Base-by-base conservation (phyloP, 1,284 basidiomycete genomes). In the Flammula alnicola region DNA sequence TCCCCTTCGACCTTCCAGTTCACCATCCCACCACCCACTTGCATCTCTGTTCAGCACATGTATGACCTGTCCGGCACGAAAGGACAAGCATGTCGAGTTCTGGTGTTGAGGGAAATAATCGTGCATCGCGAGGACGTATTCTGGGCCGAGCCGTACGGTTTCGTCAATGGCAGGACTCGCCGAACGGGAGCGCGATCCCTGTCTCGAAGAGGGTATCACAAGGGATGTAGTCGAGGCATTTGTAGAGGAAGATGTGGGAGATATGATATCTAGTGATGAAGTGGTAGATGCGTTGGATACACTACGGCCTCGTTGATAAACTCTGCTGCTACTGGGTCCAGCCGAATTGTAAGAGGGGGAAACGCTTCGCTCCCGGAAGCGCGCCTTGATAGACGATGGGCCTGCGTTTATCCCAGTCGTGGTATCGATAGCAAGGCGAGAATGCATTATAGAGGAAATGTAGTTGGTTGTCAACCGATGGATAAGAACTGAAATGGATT, bases 1-100 rank as follows among this genome's bases (percentile, higher is more conserved):
- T n/a, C 97, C 97, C 60, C 94, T 75, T 47, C 85, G 73, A 4
- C 83, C 86, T 43, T 89, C 88, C 16, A 97, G 71, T 70, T 98
- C 94, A 8, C 97, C 96, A 65, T 99, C 95, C 96, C 96, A 98
- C 97, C 97, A 99, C 0, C 96, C 97, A 54, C 89, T 93, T 0
- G 79, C 57, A 69, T 98, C 95, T 56, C 86, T 81, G 63, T 92
- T 93, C 49, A 93, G 77, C 22, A 98, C 93, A 53, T 86, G 86
- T 54, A 99, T 95, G 44, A 96, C 80, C 65, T 98, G 91, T 1
- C 96, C 95, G 0, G 90, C 86, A 23, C 81, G 80, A 72, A 99
- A 98, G 23, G 87, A 79, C 35, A 99, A 81, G 70, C 94, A 96
- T 14, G 91, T 91, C 14, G 84, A 81, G 64, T 82, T 86, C 54